Evolutionary conservation across 306 rosid species (phyloP).

Genomic region (apple (Malus domestica)): ASM211411v1 NC_041797.1:6630001-6630500

Average conservation of each 20-base stretch:
- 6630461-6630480: background rate
- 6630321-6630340: background rate
- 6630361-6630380: background rate
- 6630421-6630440: background rate
- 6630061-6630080: background rate
- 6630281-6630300: background rate
- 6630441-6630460: background rate
- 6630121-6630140: background rate
- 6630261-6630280: background rate
- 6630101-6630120: background rate
- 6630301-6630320: background rate
- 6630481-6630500: background rate
- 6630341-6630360: background rate
- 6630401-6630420: background rate
- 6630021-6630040: no score
- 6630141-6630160: background rate
- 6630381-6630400: background rate
- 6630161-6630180: background rate
- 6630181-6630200: conserved; percentile 1
- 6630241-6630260: background rate
- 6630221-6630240: background rate
- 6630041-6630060: background rate
- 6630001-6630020: no score
- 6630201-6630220: background rate
- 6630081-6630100: background rate